Evolutionary conservation across 2,329 filamentous ascomycete species (phyloP).

Genomic region (Sporothrix sp.): DNA sequence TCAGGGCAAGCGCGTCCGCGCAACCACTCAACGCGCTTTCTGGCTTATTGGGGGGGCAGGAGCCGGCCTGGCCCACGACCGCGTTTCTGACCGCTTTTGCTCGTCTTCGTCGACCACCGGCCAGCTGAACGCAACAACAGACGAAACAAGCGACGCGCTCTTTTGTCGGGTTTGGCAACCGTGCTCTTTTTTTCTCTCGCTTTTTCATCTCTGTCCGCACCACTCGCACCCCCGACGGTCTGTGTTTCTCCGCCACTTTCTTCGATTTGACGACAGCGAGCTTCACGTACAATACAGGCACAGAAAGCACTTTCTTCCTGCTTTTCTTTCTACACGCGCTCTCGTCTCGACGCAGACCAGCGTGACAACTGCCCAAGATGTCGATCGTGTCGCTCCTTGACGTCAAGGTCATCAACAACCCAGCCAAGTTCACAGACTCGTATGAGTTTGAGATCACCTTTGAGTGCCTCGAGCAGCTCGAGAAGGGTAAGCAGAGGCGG

Average conservation of each 20-base stretch:
- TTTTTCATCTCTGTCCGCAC: slow-evolving; percentile 4
- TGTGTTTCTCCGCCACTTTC: background rate
- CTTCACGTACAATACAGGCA: background rate
- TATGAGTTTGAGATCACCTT: slow-evolving; percentile 99
- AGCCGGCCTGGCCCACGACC: slow-evolving; percentile 6
- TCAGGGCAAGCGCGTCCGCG: background rate
- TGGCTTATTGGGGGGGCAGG: background rate
- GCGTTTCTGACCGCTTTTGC: slow-evolving; percentile 14
- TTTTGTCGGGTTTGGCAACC: too few relatives aligned
- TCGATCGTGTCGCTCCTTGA: slow-evolving; percentile 93
- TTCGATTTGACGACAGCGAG: slow-evolving; percentile 3
- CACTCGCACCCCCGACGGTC: background rate
- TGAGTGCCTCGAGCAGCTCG: slow-evolving; percentile 87
- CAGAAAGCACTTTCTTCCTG: background rate
- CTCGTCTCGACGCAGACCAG: background rate
- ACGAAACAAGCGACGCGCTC: slow-evolving; percentile 4
- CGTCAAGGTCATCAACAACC: slow-evolving; percentile 95
- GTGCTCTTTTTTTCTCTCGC: background rate
- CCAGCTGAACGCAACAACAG: background rate
- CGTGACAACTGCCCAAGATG: slow-evolving; percentile 46
- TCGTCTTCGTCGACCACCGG: background rate
- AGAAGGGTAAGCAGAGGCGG: slow-evolving; percentile 57
- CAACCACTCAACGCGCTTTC: slow-evolving; percentile 19
- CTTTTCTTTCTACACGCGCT: background rate
- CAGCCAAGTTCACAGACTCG: slow-evolving; percentile 80